These are phyloP conservation scores for Aegilops tauschii DNA, from an alignment of 176 grass and related monocot genomes.

Conservation along the genomic window DNA sequence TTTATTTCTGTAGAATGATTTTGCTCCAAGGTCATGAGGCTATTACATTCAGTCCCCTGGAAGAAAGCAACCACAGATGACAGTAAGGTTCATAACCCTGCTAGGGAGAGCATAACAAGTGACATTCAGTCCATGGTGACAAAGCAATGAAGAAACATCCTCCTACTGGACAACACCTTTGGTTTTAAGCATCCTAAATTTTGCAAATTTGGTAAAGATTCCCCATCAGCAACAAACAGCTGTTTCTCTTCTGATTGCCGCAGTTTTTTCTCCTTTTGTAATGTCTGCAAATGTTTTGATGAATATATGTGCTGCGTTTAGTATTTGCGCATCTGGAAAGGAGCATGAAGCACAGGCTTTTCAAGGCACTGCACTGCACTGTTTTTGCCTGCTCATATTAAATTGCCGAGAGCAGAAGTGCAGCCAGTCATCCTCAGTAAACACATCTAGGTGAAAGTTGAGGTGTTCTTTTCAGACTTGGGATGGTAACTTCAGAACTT, in stretches of 20 bases:
- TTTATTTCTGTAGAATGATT: not conserved
- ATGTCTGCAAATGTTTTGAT: not conserved
- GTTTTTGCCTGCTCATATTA: not conserved
- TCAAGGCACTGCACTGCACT: not conserved
- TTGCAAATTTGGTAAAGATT: not conserved
- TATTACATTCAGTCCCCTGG: slow-evolving; percentile 43
- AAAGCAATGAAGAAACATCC: not conserved
- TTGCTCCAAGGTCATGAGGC: not conserved
- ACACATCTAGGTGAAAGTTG: not conserved
- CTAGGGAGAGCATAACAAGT: not conserved
- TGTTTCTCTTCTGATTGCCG: not conserved
- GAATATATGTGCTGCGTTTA: not conserved
- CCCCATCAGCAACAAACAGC: not conserved
- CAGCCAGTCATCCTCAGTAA: not conserved
- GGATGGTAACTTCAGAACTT: not conserved
- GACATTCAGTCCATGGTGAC: not conserved
- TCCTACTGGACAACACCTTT: not conserved
- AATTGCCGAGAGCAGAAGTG: not conserved
- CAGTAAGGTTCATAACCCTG: slow-evolving; percentile 6
- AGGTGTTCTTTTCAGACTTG: not conserved
- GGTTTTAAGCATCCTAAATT: not conserved
- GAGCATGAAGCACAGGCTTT: not conserved
- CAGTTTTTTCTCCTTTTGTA: not conserved
- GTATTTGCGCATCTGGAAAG: not conserved
- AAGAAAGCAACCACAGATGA: slow-evolving; percentile 42